Evolutionary conservation across 805 yeast species (phyloP), one percentile per base, ranked within the genome.

Genomic region (Saturnispora hagleri): DNA sequence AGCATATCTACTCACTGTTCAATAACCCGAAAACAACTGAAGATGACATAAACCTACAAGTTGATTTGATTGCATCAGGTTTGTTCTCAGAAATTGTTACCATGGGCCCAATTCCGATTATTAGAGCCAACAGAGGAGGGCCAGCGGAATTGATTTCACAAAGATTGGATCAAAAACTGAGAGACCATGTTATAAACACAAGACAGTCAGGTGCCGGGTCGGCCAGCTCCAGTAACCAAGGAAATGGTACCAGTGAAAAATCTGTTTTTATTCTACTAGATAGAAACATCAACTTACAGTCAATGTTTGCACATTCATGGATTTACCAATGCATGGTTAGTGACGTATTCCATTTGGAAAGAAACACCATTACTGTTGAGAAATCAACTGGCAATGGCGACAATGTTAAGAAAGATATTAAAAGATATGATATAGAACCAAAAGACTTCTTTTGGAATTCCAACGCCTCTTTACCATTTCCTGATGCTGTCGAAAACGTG

Each of bases 301-400:
- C 96, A 15, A 91, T 93, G 97, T 83, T 93, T 67, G 80, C 91
- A 1, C 99, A 93, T 69, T 88, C 97, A 12, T 91, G 98, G 97
- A 90, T 95, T 47, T 93, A 93, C 66, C 96, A 91, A 71, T 89
- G 97, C 62, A 82, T 93, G 80, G 93, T 93, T 18, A 86, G 90
- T 62, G 99, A 93, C 65, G 93, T 89, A 5, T 88, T 93, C 65
- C 77, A 80, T 49, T 74, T 93, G 60, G 78, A 82, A 57, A 78
- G 95, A 63, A 90, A 91, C 65, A 84, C 97, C 24, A 85, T 91
- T 54, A 78, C 81, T 20, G 73, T 89, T 34, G 72, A 73, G 42
- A 69, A 71, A 27, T 34, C 34, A 5, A 27, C 40, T 5, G 58
- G 57, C 8, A 65, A 65, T 33, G 62, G 69, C 9, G 66, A 65